phyloP scores from a whole-genome alignment of 371 early-diverging fungal species.

The Umbelopsis sp. region DNA sequence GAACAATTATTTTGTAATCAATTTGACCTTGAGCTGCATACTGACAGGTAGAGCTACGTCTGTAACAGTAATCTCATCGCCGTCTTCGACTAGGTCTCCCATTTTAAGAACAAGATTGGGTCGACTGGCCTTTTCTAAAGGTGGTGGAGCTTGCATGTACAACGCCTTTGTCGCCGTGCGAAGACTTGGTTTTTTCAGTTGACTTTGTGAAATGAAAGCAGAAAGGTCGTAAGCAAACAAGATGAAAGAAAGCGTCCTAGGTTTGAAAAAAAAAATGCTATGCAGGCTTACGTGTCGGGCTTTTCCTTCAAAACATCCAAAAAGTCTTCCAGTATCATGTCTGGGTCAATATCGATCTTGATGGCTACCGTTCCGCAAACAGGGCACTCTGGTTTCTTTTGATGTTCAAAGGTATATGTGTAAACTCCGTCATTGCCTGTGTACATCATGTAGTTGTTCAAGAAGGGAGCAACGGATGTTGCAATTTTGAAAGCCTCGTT shows the following conservation, averaged over 20 bases:
- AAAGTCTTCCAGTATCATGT: conserved; percentile 66
- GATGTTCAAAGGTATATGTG: conserved; percentile 87
- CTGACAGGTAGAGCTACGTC: conserved; percentile 74
- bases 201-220: conserved; percentile 41
- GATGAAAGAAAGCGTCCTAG: neutral
- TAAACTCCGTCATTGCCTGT: conserved; percentile 90
- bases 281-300: conserved; percentile 64
- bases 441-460: conserved; percentile 97
- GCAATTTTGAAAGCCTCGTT: conserved; percentile 94
- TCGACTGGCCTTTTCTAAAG: conserved; percentile 69
- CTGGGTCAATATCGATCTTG: conserved; percentile 44
- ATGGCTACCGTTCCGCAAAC: conserved; percentile 78
- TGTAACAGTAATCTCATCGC: conserved; percentile 73
- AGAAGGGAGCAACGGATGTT: conserved; percentile 70
- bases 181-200: conserved; percentile 80
- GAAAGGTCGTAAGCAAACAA: neutral
- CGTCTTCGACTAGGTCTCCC: conserved; percentile 66
- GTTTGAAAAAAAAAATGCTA: neutral
- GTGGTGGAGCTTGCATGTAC: conserved; percentile 82
- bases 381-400: conserved; percentile 86
- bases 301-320: conserved; percentile 76
- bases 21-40: conserved; percentile 46
- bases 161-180: conserved; percentile 61
- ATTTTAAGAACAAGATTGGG: conserved; percentile 71
- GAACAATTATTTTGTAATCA: conserved; percentile 19